Base-by-base conservation (phyloP, 768 basidiomycete species). In the Termitomyces sp. region DNA sequence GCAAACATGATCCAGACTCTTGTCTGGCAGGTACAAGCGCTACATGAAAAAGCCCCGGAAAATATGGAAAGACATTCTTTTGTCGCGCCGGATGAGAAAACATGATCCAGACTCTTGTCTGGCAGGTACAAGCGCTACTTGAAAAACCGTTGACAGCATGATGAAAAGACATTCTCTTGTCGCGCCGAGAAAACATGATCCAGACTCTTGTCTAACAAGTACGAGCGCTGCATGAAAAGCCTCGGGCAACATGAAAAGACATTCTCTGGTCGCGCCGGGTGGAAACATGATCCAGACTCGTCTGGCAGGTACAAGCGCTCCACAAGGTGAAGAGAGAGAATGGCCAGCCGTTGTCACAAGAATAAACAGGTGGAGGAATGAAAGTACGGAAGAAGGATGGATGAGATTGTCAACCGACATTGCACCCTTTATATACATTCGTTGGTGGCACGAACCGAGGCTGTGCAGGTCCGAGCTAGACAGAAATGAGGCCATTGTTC, bases 11-110 rank as follows among this genome's bases (percentile, higher is more conserved):
- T 54, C 53, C 53, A 54, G 43, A 54, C 53, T 54, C 53, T 28
- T 43, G 53, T 54, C 53, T 54, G 53, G 43, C 53, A 54, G 53
- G 53, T 45, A 54, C 53, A 54, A 44, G 53, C 53, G 53, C 53
- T 46, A 54, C 53, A 54, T 54, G 44, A 54, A 23, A 33, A 41
- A 17, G 49, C 50, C 42, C 50, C 28, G 9, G 48, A 42, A 47
- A 17, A 55, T 47, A 55, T 23, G 40, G 33, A 21, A 50, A 49
- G 10, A 50, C 50, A 50, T 37, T 38, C 38, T 40, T 17, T 50
- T 41, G 51, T 21, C 33, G 43, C 53, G 31, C 33, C 37, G 15
- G n/a, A 3, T 21, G 21, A 14, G 53, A 9, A 30, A 30, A 54
- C 53, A 54, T 44, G 33, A 43, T 54, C 53, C 53, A 54, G 53